Conservation (phyloP, 2,329 filamentous ascomycete species). For the Aspergillus brunneoviolaceus region DNA sequence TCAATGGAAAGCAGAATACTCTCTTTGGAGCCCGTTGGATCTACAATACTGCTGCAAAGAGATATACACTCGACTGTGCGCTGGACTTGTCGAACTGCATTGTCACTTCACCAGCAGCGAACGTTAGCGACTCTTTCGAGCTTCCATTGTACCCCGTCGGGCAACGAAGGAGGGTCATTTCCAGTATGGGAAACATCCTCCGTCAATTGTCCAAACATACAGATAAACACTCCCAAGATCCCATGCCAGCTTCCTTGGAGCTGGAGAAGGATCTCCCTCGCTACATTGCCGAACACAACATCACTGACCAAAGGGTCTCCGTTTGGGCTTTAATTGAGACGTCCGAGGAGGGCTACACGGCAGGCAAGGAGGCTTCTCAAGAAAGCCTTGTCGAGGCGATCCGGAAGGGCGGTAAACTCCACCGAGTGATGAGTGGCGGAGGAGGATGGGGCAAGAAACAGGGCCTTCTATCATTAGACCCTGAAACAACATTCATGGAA, state of each 20-base stretch:
- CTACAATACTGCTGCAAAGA: constrained; percentile 21
- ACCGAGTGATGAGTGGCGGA: constrained; percentile 45
- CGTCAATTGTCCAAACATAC: constrained; percentile 39
- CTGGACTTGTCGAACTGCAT: constrained; percentile 34
- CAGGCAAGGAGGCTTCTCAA: constrained; percentile 12
- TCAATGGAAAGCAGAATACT: constrained; percentile 44
- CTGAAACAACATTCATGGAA: constrained; percentile 35
- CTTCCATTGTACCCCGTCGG: constrained; percentile 40
- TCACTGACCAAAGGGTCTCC: constrained; percentile 39
- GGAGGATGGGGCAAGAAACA: constrained; percentile 49
- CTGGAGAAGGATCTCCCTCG: constrained; percentile 42
- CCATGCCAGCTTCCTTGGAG: constrained; percentile 43
- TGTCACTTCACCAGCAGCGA: constrained; percentile 21
- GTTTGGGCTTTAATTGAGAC: constrained; percentile 44
- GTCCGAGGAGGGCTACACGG: constrained; percentile 16
- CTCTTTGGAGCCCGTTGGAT: constrained; percentile 39
- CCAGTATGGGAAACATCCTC: constrained; percentile 46
- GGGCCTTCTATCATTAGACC: constrained; percentile 44
- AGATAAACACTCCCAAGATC: constrained; percentile 25
- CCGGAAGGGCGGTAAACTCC: constrained; percentile 36
- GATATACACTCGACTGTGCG: constrained; percentile 26
- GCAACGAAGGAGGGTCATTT: constrained; percentile 37
- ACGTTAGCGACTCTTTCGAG: constrained; percentile 22
- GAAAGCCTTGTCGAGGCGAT: constrained; percentile 29
- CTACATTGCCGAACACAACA: constrained; percentile 39